A percentile compares a stretch with the other conserved stretches of the same genome.
Evolutionary conservation across 2,329 filamentous ascomycete genomes (phyloP).

Genomic region (Talaromyces islandicus): DNA sequence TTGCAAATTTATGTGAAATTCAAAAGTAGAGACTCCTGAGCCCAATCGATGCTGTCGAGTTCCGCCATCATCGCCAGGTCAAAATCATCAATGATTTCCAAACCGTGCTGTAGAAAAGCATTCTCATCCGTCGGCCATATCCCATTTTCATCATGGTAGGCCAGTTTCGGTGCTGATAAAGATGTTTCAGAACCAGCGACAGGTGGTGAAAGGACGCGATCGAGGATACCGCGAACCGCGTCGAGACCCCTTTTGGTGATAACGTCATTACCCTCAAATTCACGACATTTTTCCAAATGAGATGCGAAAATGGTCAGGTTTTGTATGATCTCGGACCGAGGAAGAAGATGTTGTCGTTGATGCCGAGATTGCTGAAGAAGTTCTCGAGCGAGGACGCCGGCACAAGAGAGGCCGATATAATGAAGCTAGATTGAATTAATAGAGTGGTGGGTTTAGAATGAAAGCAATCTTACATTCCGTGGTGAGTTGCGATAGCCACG

Average conservation of each 20-base stretch:
- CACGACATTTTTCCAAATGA: not conserved
- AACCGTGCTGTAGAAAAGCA: not conserved
- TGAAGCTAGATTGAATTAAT: not conserved
- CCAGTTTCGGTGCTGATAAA: not conserved
- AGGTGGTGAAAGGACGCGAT: not conserved
- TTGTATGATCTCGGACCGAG: constrained; percentile 1
- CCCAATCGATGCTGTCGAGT: not conserved
- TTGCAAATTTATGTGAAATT: not conserved
- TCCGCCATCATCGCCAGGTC: not conserved
- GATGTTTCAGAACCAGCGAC: not conserved
- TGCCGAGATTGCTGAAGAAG: not conserved
- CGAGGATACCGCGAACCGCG: not conserved
- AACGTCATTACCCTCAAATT: not conserved
- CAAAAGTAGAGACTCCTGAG: not conserved
- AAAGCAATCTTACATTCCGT: not conserved
- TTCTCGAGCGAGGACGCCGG: constrained; percentile 4
- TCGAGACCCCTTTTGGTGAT: not conserved
- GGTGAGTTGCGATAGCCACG: not conserved
- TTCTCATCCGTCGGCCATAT: not conserved
- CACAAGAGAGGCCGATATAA: constrained; percentile 7
- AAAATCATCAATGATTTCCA: not conserved
- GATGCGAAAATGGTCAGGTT: constrained; percentile 1
- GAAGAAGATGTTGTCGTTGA: not conserved
- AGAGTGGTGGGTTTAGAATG: not conserved
- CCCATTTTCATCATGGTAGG: not conserved